Evolutionary conservation across 116 monocot species (phyloP).

Genomic region (Phalaenopsis hybrid): DNA sequence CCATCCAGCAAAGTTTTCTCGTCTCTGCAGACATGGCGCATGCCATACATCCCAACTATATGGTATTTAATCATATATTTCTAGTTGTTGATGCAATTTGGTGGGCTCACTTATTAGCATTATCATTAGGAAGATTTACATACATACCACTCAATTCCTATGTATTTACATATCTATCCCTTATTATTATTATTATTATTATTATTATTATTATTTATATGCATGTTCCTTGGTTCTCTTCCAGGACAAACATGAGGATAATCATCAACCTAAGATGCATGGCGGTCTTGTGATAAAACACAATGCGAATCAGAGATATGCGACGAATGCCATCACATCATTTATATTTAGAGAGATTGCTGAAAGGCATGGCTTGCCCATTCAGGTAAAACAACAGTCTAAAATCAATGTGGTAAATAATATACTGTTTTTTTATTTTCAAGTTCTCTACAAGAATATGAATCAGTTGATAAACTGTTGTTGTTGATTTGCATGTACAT

Average conservation of each 20-base stretch:
- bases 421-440: background rate
- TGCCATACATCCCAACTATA: constrained; percentile 96
- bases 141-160: too few species aligned
- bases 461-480: too few species aligned
- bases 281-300: constrained; percentile 96
- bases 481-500: too few species aligned
- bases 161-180: too few species aligned
- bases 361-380: constrained; percentile 65
- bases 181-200: background rate
- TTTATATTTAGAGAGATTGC: constrained; percentile 94
- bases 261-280: constrained; percentile 95
- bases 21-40: constrained; percentile 99
- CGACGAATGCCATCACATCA: constrained; percentile 88
- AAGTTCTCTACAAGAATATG: background rate
- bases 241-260: constrained; percentile 99
- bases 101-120: background rate
- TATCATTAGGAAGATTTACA: background rate
- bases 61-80: constrained; percentile 41
- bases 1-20: constrained; percentile 90
- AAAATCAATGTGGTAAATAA: background rate
- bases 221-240: constrained; percentile 8
- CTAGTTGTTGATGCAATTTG: background rate
- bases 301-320: constrained; percentile 98
- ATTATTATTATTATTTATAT: background rate
- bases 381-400: constrained; percentile 57